Base-by-base conservation (phyloP, 2,329 filamentous ascomycete genomes). In the Aspergillus sergii region DNA sequence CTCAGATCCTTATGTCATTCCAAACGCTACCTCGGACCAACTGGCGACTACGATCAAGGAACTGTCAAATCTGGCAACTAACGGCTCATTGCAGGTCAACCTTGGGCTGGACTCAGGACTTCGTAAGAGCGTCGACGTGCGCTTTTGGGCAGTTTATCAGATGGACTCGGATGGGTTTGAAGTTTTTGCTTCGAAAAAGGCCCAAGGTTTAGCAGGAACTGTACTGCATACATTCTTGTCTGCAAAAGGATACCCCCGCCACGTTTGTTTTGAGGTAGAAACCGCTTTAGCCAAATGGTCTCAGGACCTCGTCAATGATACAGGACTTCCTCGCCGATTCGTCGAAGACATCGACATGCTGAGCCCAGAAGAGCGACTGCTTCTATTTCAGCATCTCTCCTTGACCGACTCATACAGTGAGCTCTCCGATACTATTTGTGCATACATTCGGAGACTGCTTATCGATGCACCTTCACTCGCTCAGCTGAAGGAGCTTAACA, bases 141-240 rank as follows among this genome's bases (percentile, higher is more conserved):
- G 78, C 11, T 80, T 81, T 61, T 81, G 79, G 79, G 75, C 74
- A 23, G 77, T 81, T 10, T 80, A 78, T 53, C 71, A 78, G 50
- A 66, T 74, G 48, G 75, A 78, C 36, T 59, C 65, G 1, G 75
- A 78, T 19, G 73, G 71, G 4, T 65, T 76, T 6, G 76, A 80
- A 46, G 75, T 80, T 19, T 83, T 77, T 55, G 72, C 81, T 16
- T 83, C 81, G 5, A 78, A 79, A 55, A 81, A 80, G 45, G 77
- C 76, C 2, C 73, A 75, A n/a, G 81, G 81, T 55, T 64, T 82
- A 9, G 71, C 74, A 23, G 76, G 79, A 19, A 80, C 79, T 8
- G 69, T 83, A 4, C 63, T 83, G 11, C 82, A 84, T 62, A 82
- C 81, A 1, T 83, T 79, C 63, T 69, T 82, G 5, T 82, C 81